Evolutionary conservation across 179 eudicot species (phyloP), one percentile per base, ranked within the genome.

Genomic region (Vitellaria paradoxa): DNA sequence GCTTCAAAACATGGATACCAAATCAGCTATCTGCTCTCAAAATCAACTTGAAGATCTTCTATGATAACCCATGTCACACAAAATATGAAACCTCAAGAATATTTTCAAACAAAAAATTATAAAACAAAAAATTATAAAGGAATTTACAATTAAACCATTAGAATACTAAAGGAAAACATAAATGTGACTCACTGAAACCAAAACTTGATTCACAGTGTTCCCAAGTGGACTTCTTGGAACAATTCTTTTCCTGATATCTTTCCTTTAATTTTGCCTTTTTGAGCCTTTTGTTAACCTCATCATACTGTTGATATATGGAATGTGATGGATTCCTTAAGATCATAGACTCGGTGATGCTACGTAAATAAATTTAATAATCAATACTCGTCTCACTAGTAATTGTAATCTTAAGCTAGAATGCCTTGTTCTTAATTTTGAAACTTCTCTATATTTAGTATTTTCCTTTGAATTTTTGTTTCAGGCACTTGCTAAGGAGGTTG

Each of bases 401-500:
- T 30, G 37, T 30, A 30, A 30, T 11, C 57, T 53, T 53, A 53
- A 53, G 61, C 7, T 37, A 23, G 30, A 30, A 30, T 30, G 37
- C 37, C 21, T 37, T 45, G 4, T 65, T 10, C 21, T 70, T 30
- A 26, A 17, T 49, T 65, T 47, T 53, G 37, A 30, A 30, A 30
- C 1, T 47, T 69, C 42, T 77, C 30, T 68, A 7, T 82, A 45
- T 53, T 26, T 40, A 7, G 10, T 46, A 21, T 62, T 59, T 15
- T 17, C 18, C 26, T 50, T 26, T 76, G 18, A 65, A 45, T 53
- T 73, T 73, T 70, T 77, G 63, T 84, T 18, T 81, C 88, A 94
- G 98, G 78, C 94, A 72, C 98, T 94, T 76, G 98, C 98, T 8
- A 91, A 80, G 84, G 98, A 94, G 89, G 72, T 94, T 79, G 96